Conservation (phyloP, 78 protist genomes). For the Monosiga brevicollis region DNA sequence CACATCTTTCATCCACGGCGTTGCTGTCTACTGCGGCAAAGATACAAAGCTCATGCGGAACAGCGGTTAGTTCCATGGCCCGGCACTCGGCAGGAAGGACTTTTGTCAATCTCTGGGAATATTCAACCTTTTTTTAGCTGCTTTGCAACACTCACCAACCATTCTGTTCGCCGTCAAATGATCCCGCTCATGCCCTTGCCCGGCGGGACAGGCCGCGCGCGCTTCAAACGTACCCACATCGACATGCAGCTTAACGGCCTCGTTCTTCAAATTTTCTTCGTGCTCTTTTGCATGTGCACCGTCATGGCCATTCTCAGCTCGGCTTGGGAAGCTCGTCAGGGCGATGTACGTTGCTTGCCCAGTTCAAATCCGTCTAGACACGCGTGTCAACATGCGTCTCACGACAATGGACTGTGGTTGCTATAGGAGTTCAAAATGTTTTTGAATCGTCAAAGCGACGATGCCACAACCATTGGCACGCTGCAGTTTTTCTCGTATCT, state of each 20-base stretch:
- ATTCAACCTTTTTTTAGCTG: neutral
- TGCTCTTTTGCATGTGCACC: neutral
- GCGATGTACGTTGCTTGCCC: neutral
- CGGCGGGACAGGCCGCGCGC: neutral
- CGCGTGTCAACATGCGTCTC: neutral
- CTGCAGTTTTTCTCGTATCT: neutral
- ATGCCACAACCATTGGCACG: neutral
- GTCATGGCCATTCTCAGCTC: neutral
- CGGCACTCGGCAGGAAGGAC: neutral
- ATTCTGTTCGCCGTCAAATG: neutral
- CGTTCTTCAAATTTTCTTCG: neutral
- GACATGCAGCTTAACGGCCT: neutral
- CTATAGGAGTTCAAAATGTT: neutral
- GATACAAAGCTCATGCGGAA: conserved; percentile 68
- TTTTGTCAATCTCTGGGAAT: too few relatives aligned
- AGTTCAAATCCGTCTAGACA: neutral
- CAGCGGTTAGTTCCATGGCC: neutral
- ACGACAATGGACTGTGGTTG: neutral
- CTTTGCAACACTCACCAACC: neutral
- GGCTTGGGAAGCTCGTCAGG: neutral
- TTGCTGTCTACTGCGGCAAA: conserved; percentile 72
- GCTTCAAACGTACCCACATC: neutral
- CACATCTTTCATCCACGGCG: conserved; percentile 61
- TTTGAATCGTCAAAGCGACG: neutral
- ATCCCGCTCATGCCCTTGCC: neutral